Evolutionary conservation across 805 yeast species (phyloP), one percentile per base, ranked within the genome.

Genomic region (Pichia membranifaciens): DNA sequence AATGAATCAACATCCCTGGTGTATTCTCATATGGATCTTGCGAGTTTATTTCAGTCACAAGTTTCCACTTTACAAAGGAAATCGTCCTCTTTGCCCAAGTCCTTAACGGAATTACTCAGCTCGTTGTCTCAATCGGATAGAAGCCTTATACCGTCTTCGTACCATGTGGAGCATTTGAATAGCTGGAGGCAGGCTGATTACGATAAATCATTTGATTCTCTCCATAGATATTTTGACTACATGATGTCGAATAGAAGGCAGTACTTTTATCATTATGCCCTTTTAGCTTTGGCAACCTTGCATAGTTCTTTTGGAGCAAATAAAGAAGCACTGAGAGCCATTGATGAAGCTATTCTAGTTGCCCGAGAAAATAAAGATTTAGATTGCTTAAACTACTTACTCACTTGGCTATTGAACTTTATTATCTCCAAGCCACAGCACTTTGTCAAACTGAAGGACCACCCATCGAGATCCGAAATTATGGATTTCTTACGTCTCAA

Each of bases 301-400:
- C 88, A 87, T 54, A 81, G 83, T 20, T 76, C 75, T 44, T 85
- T 84, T 60, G 80, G 81, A 25, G 79, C 81, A 47, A 75, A 76
- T 52, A 73, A 73, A 12, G 83, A 83, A 50, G 95, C 96, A 0
- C 61, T 87, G 13, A 73, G 82, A 53, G 83, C 95, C 1, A 84
- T 88, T 8, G 87, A 84, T 52, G 96, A 89, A 61, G 93, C 96
- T 0, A 84, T 88, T 2, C 72, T 84, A 6, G 88, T 89, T 3
- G 96, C 96, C 0, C 70, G 96, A 54, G 96, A 89, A 57, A 82
- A 84, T 55, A 81, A 81, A 51, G 96, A 90, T 61, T 72, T 78
- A 47, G 70, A 74, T 13, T 86, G 95, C 22, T 70, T 88, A 37
- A 83, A 86, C 23, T 81, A 81, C 54, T 73, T 88, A 15, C 67